Base-by-base conservation (phyloP, 139 green algal species). In the Picochlorum sp. region DNA sequence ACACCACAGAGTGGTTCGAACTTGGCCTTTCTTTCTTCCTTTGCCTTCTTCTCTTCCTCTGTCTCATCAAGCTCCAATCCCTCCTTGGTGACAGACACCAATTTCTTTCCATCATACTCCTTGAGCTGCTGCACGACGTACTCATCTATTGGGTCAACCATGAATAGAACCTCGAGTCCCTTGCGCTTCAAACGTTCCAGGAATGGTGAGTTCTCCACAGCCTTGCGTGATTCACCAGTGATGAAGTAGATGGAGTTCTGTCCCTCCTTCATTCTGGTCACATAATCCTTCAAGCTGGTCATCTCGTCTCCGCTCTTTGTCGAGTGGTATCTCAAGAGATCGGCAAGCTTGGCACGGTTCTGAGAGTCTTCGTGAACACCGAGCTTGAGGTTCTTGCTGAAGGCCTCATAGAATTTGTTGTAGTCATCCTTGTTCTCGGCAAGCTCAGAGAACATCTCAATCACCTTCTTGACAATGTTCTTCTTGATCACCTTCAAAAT, bases 381-480 rank as follows among this genome's bases (percentile, higher is more conserved):
- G 57, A 99, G 88, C 94, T 99, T 99, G 23, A 99, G 71, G 83
- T 99, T 99, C 92, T 99, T 99, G 80, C 82, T 85, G 66, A 99
- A 99, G 16, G 92, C 70, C 83, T 99, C 94, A 59, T 98, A 99
- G 77, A 99, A 98, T 83, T 99, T 99, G 75, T 65, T 76, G 80
- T 97, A 99, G 81, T 99, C 94, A 60, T 99, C 94, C 91, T 99
- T 98, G 90, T 99, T 99, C 88, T 99, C 94, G 1, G 90, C 84
- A 30, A 99, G 86, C 81, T 98, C 92, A 56, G 62, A 60, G 49
- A 79, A 79, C 73, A 79, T 69, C 67, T 79, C 73, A 16, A 79
- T 68, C 49, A 68, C 95, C 92, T 99, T 99, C 87, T 99, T 99
- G 45, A 98, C 88, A 34, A 99, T 91, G 85, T 99, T 99, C 90